Percentiles rank a stretch among this genome's conserved stretches.
These are phyloP conservation scores for Oldenlandia corymbosa DNA, from an alignment of 257 asterid species.

Conservation along the genomic window DNA sequence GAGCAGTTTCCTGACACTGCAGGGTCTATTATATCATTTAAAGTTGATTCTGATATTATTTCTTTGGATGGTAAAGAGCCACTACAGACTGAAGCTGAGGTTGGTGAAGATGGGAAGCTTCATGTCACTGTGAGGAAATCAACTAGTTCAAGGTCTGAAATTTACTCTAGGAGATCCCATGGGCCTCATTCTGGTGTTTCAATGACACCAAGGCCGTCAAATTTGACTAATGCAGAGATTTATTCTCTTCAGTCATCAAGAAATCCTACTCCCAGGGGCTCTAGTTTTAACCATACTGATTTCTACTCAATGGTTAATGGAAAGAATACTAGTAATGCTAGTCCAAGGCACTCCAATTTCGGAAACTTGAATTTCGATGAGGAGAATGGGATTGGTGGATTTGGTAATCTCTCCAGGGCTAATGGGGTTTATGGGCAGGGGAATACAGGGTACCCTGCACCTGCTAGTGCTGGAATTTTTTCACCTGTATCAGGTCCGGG, in stretches of 20 bases:
- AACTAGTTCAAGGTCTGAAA: constrained; percentile 44
- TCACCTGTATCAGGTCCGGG: constrained; percentile 65
- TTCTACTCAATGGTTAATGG: constrained; percentile 44
- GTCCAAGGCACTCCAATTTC: constrained; percentile 41
- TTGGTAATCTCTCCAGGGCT: constrained; percentile 35
- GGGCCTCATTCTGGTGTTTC: constrained; percentile 39
- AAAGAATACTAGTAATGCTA: constrained; percentile 26
- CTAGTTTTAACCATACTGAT: constrained; percentile 44
- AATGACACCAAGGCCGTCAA: constrained; percentile 45
- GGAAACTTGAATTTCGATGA: constrained; percentile 40
- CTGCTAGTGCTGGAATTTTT: constrained; percentile 67
- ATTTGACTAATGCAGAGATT: constrained; percentile 45
- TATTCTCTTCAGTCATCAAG: constrained; percentile 47
- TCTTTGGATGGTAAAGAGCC: constrained; percentile 52
- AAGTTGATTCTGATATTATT: constrained; percentile 40
- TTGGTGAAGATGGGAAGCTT: constrained; percentile 48
- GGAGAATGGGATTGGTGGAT: constrained; percentile 34
- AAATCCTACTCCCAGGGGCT: constrained; percentile 50
- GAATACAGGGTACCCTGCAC: constrained; percentile 70
- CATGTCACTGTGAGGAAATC: constrained; percentile 48
- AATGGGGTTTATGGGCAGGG: constrained; percentile 49
- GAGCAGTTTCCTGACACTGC: constrained; percentile 49
- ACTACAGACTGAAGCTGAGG: constrained; percentile 40
- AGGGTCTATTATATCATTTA: constrained; percentile 39
- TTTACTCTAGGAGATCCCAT: constrained; percentile 38